Percentiles rank a stretch among this genome's conserved stretches.
These are phyloP conservation scores for Coprinopsis sp. DNA, from an alignment of 768 basidiomycete species.

Conservation along the genomic window DNA sequence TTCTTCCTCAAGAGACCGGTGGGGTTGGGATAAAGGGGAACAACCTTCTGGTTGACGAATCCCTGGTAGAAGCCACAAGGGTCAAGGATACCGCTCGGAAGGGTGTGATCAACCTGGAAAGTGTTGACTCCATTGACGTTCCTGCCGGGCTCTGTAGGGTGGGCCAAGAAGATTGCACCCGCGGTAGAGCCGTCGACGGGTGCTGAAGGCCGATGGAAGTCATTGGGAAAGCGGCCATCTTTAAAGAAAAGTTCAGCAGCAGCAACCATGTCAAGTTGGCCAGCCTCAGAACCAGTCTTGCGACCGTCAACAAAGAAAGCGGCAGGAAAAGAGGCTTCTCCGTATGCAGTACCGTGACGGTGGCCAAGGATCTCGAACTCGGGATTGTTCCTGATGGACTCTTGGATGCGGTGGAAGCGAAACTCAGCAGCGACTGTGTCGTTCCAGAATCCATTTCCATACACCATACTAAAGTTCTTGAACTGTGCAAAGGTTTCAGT, in stretches of 20 bases:
- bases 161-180: not conserved
- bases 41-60: conserved; percentile 14
- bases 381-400: conserved; percentile 17
- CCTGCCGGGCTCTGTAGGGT: conserved; percentile 14
- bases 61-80: conserved; percentile 14
- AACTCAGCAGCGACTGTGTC: conserved; percentile 13
- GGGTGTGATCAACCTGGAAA: conserved; percentile 10
- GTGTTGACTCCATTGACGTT: conserved; percentile 13
- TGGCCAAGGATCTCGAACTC: conserved; percentile 12
- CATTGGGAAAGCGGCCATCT: conserved; percentile 10
- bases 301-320: conserved; percentile 17
- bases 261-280: conserved; percentile 10
- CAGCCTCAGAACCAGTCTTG: conserved; percentile 1
- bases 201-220: conserved; percentile 11
- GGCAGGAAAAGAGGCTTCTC: conserved; percentile 11
- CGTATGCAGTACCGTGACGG: conserved; percentile 14
- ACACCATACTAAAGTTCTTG: conserved; percentile 12
- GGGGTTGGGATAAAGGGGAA: conserved; percentile 16
- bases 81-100: conserved; percentile 3
- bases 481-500: conserved; percentile 5
- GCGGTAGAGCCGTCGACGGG: conserved; percentile 1
- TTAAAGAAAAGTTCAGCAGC: conserved; percentile 17
- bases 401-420: conserved; percentile 12
- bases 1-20: conserved; percentile 9
- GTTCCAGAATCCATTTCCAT: conserved; percentile 16